Conservation (phyloP, 495 filamentous ascomycete species). For the Podospora conica region DNA sequence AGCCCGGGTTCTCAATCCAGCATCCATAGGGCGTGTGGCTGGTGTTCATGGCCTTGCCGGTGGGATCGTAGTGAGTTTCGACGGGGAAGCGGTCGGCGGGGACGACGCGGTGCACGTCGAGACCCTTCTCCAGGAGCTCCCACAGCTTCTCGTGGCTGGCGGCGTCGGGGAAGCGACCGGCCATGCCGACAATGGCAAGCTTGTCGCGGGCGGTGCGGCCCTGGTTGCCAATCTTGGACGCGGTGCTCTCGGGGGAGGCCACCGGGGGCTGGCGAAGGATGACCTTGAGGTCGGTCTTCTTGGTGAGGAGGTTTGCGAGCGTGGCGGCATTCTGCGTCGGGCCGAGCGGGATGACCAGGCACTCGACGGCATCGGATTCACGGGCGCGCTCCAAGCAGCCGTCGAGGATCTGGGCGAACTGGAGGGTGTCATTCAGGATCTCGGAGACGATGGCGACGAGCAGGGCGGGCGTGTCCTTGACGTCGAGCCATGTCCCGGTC, state of each 20-base stretch:
- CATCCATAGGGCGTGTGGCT: slow-evolving; percentile 80
- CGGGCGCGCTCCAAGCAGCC: slow-evolving; percentile 43
- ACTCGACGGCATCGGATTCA: slow-evolving; percentile 33
- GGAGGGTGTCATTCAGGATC: slow-evolving; percentile 52
- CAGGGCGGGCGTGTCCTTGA: slow-evolving; percentile 43
- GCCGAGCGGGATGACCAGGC: slow-evolving; percentile 48
- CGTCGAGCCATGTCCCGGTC: slow-evolving; percentile 42
- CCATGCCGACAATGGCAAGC: slow-evolving; percentile 72
- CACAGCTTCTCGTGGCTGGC: slow-evolving; percentile 61
- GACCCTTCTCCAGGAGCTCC: slow-evolving; percentile 63
- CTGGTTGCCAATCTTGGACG: slow-evolving; percentile 37
- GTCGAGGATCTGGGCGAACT: slow-evolving; percentile 53
- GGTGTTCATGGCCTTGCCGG: slow-evolving; percentile 71
- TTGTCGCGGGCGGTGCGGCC: slow-evolving; percentile 35
- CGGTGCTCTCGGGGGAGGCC: slow-evolving; percentile 27
- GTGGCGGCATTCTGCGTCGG: slow-evolving; percentile 45
- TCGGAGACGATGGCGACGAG: slow-evolving; percentile 50
- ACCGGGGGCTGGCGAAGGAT: slow-evolving; percentile 31
- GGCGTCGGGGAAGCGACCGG: slow-evolving; percentile 67
- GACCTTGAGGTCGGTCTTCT: slow-evolving; percentile 37
- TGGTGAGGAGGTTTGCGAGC: slow-evolving; percentile 34
- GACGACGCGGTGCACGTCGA: slow-evolving; percentile 52
- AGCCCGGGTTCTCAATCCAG: slow-evolving; percentile 79
- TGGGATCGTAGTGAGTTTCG: slow-evolving; percentile 69
- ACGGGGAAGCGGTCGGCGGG: slow-evolving; percentile 74